Conservation (phyloP, 164 flowering plant species). For the Liriodendron chinense region DNA sequence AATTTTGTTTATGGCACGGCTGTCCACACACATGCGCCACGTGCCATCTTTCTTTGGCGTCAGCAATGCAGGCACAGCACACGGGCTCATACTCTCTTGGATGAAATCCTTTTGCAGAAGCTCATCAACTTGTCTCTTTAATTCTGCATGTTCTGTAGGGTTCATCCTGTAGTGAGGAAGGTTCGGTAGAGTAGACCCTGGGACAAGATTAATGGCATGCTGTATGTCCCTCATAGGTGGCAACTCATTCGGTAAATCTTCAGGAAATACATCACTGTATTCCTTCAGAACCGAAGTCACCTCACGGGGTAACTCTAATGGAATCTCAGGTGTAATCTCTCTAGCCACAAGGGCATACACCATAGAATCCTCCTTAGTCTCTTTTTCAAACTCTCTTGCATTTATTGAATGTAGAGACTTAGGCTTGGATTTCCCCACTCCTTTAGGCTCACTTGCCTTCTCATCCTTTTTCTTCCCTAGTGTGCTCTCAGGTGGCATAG, state of each 20-base stretch:
- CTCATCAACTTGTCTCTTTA: neutral
- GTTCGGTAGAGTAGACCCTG: neutral
- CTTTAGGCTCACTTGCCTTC: no score
- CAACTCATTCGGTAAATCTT: neutral
- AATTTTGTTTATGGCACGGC: neutral
- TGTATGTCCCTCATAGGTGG: neutral
- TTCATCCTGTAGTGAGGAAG: neutral
- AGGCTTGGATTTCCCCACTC: no score
- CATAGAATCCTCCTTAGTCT: no score
- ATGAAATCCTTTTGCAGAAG: neutral
- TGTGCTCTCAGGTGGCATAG: no score
- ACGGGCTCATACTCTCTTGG: neutral
- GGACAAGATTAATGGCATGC: neutral
- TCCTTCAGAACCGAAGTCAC: neutral
- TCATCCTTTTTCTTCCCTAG: no score
- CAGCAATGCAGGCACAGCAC: neutral
- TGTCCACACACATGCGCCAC: neutral
- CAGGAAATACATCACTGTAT: neutral
- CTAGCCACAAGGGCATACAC: no score
- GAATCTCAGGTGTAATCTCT: no score
- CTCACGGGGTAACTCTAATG: no score
- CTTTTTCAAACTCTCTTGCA: no score
- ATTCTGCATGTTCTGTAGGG: neutral
- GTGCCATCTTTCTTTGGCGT: slow-evolving; percentile 1
- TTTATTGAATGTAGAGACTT: no score